A percentile compares a stretch with the other conserved stretches of the same genome.
phyloP scores from a whole-genome alignment of 2,329 filamentous ascomycete genomes.

The Sclerotinia glacialis region DNA sequence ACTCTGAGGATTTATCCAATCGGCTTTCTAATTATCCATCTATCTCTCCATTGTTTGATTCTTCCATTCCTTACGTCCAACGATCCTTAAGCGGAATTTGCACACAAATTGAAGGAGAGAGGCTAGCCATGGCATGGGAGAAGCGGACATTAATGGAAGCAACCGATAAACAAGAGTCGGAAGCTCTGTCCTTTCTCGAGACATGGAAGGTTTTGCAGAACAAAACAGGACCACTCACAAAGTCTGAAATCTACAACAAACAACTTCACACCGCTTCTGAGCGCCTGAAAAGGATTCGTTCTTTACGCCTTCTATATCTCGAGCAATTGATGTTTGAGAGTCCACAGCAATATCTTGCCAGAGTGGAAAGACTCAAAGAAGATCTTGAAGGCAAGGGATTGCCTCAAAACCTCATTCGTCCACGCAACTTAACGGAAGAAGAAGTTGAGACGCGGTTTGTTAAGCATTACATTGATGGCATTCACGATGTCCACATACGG shows the following conservation, averaged over 20 bases:
- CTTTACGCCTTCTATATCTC: conserved; percentile 52
- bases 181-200: conserved; percentile 42
- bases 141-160: conserved; percentile 40
- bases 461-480: conserved; percentile 52
- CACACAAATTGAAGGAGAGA: conserved; percentile 56
- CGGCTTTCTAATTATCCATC: conserved; percentile 50
- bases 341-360: conserved; percentile 49
- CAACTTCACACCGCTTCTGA: conserved; percentile 51
- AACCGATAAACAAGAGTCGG: conserved; percentile 40
- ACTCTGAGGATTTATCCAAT: conserved; percentile 46
- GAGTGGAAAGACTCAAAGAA: conserved; percentile 44
- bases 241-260: conserved; percentile 52
- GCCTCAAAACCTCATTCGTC: conserved; percentile 16
- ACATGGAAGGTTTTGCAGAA: conserved; percentile 46
- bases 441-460: conserved; percentile 39
- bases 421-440: conserved; percentile 14
- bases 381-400: conserved; percentile 38
- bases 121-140: conserved; percentile 49
- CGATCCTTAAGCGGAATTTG: conserved; percentile 54
- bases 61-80: conserved; percentile 25
- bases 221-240: conserved; percentile 41
- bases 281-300: conserved; percentile 50
- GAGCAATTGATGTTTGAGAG: conserved; percentile 55
- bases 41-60: conserved; percentile 42
- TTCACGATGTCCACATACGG: conserved; percentile 48